Conservation (phyloP, 2,329 filamentous ascomycete species). For the Calonectria henricotiae region DNA sequence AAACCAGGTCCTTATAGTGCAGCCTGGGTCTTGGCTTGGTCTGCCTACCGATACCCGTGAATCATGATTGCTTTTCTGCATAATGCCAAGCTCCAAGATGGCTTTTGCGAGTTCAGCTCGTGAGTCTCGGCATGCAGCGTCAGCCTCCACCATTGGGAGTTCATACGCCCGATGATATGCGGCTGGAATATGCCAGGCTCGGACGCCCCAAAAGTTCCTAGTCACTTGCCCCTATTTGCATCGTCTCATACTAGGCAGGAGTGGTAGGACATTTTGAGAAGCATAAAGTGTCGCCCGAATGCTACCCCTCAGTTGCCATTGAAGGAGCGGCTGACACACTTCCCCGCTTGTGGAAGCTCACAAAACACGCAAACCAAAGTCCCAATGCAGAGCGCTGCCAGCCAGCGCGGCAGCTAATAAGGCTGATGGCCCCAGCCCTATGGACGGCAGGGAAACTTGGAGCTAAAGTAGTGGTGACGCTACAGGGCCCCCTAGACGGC, state of each 20-base stretch:
- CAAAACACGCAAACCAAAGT: background rate
- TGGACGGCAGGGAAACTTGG: background rate
- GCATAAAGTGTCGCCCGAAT: background rate
- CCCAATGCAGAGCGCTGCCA: background rate
- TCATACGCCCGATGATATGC: too few species aligned
- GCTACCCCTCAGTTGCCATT: too few species aligned
- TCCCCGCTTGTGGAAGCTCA: background rate
- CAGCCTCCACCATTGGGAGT: background rate
- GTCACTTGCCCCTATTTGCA: too few species aligned
- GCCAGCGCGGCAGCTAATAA: background rate
- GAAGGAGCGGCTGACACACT: background rate
- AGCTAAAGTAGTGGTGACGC: constrained; percentile 27
- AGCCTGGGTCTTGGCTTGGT: background rate
- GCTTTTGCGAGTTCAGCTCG: background rate
- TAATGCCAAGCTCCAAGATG: constrained; percentile 12
- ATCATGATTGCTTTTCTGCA: background rate
- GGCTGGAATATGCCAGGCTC: too few species aligned
- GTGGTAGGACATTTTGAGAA: background rate
- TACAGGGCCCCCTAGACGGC: constrained; percentile 5
- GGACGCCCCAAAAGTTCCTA: too few species aligned
- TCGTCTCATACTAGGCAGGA: too few species aligned
- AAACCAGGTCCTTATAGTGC: too few species aligned
- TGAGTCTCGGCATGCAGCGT: background rate
- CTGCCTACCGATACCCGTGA: background rate
- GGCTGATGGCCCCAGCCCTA: constrained; percentile 7